Conservation (phyloP, 148 eudicot genomes). For the Camellia granthamiana region DNA sequence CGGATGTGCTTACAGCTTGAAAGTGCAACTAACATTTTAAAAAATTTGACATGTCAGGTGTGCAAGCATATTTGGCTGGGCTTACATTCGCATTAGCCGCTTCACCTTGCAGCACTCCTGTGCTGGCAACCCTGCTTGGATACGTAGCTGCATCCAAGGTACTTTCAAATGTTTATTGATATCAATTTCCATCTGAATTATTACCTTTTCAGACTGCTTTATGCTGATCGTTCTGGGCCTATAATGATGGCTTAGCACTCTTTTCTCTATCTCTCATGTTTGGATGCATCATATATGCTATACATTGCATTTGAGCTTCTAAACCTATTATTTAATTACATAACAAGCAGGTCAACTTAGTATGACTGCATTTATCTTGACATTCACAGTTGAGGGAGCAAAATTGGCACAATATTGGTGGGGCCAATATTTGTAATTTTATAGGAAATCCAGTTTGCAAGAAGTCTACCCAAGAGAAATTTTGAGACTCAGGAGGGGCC, state of each 20-base stretch:
- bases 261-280: neutral
- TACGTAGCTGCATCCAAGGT: conserved; percentile 95
- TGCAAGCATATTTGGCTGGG: conserved; percentile 97
- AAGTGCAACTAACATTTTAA: conserved; percentile 4
- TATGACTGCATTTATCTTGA: too few species aligned
- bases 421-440: too few species aligned
- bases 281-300: neutral
- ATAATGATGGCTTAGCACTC: neutral
- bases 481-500: too few species aligned
- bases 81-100: conserved; percentile 99
- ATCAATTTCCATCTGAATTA: neutral
- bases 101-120: conserved; percentile 99
- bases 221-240: neutral
- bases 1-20: neutral
- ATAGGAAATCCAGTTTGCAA: too few species aligned
- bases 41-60: conserved; percentile 47
- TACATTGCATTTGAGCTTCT: neutral
- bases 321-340: too few species aligned
- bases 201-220: neutral
- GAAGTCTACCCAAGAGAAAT: too few species aligned
- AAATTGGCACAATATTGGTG: too few species aligned
- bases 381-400: too few species aligned
- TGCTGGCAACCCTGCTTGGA: conserved; percentile 85
- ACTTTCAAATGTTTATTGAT: conserved; percentile 10
- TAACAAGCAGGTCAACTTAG: too few species aligned